Base-by-base conservation (phyloP, 2,329 filamentous ascomycete species). In the Aspergillus brunneoviolaceus region DNA sequence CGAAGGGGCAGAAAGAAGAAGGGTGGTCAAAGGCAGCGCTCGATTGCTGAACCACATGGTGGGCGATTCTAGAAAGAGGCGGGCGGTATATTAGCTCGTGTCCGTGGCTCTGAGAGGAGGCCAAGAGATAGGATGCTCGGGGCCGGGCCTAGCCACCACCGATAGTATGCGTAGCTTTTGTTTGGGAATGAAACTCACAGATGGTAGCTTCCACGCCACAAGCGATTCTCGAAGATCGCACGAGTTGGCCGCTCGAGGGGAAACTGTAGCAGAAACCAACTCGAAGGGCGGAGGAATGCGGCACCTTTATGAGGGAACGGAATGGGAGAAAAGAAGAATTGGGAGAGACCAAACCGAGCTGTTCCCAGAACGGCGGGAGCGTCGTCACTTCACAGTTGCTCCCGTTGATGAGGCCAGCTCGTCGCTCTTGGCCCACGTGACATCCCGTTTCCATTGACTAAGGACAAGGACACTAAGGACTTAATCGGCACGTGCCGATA, bases 21-120 rank as follows among this genome's bases (percentile, higher is more conserved):
- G 63, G 31, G 68, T 67, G 4, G 68, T 66, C 23, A 78, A 49
- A 29, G 75, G 57, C n/a, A 67, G 63, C 9, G 67, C 59, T 57
- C 67, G 72, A 62, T 68, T 69, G 61, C 66, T 67, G 59, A 72
- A 70, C 68, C 72, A 69, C 76, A 79, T 79, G 53, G 68, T 74
- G 69, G 60, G 59, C 55, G 64, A 66, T 49, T 64, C 50, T 62
- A 33, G 49, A 60, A 47, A 51, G 54, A 51, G 59, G 58, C 57
- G 57, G 45, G 60, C 50, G 45, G 55, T 54, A 57, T 62, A 57
- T 62, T 63, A 58, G 67, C 60, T 69, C 58, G 61, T 56, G 55
- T 54, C 51, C 33, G 63, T 53, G 49, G 49, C 58, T 39, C 49
- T 11, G 39, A 19, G 12, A 48, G 16, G 39, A 48, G 16, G 39